These are phyloP conservation scores for Syzygium oleosum DNA, from an alignment of 345 rosid species.

Conservation along the genomic window DNA sequence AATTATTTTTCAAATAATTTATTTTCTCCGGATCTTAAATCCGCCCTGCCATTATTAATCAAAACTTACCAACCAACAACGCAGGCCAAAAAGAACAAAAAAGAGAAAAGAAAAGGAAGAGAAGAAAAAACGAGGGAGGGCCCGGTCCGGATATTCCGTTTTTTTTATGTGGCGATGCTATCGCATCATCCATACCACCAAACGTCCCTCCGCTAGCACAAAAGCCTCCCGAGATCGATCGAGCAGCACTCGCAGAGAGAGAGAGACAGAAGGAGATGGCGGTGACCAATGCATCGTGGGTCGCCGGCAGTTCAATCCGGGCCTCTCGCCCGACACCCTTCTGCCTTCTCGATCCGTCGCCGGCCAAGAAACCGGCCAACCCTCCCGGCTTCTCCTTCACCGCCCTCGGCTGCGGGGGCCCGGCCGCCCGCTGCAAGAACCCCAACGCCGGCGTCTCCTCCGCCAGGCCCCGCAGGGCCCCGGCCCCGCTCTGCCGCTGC, in stretches of 20 bases:
- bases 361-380: slow-evolving; percentile 18
- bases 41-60: no score
- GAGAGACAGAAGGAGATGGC: slow-evolving; percentile 13
- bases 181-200: not conserved
- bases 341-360: slow-evolving; percentile 10
- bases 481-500: slow-evolving; percentile 28
- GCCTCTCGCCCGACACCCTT: slow-evolving; percentile 27
- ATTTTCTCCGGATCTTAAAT: no score
- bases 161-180: not conserved
- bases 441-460: slow-evolving; percentile 6
- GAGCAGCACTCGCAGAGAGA: not conserved
- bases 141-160: not conserved
- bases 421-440: not conserved
- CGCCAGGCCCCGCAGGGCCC: slow-evolving; percentile 15
- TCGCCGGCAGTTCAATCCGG: slow-evolving; percentile 26
- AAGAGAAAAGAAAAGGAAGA: no score
- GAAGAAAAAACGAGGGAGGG: not conserved
- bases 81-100: not conserved
- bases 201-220: not conserved
- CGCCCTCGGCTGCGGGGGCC: slow-evolving; percentile 12
- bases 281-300: slow-evolving; percentile 25
- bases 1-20: no score
- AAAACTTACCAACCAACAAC: not conserved
- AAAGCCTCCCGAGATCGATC: not conserved
- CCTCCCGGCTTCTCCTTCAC: slow-evolving; percentile 13